phyloP scores from a whole-genome alignment of 2,329 filamentous ascomycete species.

The Venturia pyrina region DNA sequence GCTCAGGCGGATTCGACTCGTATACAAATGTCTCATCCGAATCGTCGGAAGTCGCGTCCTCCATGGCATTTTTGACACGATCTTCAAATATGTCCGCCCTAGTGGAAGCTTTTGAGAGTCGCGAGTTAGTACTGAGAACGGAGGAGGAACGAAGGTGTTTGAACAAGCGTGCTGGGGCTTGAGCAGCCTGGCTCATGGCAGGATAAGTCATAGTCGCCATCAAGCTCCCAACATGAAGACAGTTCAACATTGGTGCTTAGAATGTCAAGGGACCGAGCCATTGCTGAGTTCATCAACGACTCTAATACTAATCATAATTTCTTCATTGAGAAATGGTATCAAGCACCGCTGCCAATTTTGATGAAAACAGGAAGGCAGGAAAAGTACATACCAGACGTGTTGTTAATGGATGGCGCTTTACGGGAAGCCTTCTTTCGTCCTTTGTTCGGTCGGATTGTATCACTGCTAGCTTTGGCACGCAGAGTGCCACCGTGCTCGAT shows the following conservation, averaged over 20 bases:
- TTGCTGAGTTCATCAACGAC: background rate
- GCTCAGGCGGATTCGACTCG: conserved; percentile 79
- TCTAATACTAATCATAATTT: background rate
- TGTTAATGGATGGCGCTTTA: conserved; percentile 61
- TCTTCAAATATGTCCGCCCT: conserved; percentile 98
- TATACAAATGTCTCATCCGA: conserved; percentile 99
- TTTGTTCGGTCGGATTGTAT: conserved; percentile 90
- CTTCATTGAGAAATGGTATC: background rate
- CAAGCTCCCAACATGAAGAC: conserved; percentile 4
- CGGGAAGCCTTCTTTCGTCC: conserved; percentile 73
- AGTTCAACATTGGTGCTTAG: background rate
- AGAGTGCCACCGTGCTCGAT: conserved; percentile 62
- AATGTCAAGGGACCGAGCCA: background rate
- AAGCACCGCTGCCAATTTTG: background rate
- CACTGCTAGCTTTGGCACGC: conserved; percentile 79
- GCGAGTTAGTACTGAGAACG: conserved; percentile 8
- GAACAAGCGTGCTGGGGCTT: background rate
- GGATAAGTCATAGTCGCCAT: background rate
- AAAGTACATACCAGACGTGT: conserved; percentile 59
- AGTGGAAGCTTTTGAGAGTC: conserved; percentile 55
- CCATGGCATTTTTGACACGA: conserved; percentile 89
- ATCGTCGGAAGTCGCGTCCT: conserved; percentile 92
- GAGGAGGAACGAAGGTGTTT: conserved; percentile 17
- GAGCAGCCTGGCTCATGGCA: background rate
- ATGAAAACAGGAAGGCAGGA: conserved; percentile 10